phyloP scores from a whole-genome alignment of 345 rosid species.

The Alliaria petiolata region DNA sequence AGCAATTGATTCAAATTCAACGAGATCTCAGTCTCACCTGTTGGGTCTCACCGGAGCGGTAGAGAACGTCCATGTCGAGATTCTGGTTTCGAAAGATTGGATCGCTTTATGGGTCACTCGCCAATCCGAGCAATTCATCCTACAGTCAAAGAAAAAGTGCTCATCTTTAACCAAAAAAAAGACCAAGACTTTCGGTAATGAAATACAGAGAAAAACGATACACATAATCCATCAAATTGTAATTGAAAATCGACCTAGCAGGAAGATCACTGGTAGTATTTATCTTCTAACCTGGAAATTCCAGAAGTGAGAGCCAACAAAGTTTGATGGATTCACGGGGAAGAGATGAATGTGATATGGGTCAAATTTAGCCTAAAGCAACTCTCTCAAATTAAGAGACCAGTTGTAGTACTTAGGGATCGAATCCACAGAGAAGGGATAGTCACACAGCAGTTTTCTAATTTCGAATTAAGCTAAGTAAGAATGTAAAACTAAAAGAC shows the following conservation, averaged over 20 bases:
- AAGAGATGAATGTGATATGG: too few species aligned
- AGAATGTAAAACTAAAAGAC: too few species aligned
- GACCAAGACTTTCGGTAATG: not conserved
- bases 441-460: too few species aligned
- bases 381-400: too few species aligned
- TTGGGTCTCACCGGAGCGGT: conserved; percentile 74
- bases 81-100: conserved; percentile 53
- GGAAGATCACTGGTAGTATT: too few species aligned
- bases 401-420: too few species aligned
- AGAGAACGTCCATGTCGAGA: conserved; percentile 72
- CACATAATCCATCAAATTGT: not conserved
- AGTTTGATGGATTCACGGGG: too few species aligned
- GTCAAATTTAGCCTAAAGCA: too few species aligned
- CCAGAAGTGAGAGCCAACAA: conserved; percentile 98
- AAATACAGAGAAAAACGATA: not conserved
- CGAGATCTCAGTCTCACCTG: conserved; percentile 40
- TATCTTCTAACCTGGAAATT: conserved; percentile 78
- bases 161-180: not conserved
- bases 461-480: too few species aligned
- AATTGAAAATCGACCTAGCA: not conserved
- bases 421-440: too few species aligned
- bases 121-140: conserved; percentile 95
- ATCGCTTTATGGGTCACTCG: conserved; percentile 60
- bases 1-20: not conserved
- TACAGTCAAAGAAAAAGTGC: conserved; percentile 18